Conservation (phyloP, 2,329 filamentous ascomycete genomes). For the Alternaria sp. region DNA sequence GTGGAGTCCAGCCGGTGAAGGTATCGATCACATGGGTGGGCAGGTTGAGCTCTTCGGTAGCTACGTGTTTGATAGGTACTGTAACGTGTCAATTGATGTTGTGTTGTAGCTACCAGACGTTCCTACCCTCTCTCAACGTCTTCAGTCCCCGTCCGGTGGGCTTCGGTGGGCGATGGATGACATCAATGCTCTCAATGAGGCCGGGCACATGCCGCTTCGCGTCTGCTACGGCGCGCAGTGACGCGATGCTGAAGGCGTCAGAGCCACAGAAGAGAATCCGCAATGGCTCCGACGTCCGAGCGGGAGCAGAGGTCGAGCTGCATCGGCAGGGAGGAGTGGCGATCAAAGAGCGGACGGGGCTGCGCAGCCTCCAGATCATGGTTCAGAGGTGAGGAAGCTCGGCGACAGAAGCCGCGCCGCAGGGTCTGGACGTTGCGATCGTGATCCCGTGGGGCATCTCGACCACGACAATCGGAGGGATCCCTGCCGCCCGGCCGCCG, state of each 20-base stretch:
- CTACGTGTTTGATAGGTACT: constrained; percentile 73
- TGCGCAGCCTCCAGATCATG: constrained; percentile 25
- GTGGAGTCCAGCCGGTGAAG: constrained; percentile 75
- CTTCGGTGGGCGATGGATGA: constrained; percentile 82
- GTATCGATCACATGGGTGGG: constrained; percentile 77
- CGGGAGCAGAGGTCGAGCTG: constrained; percentile 15
- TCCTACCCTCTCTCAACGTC: constrained; percentile 67
- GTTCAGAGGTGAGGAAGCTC: constrained; percentile 7
- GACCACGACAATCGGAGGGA: constrained; percentile 2
- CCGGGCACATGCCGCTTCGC: constrained; percentile 56
- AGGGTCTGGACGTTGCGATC: constrained; percentile 8
- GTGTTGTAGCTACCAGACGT: background rate
- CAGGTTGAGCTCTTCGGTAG: constrained; percentile 69
- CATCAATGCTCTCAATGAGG: constrained; percentile 73
- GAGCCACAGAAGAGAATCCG: constrained; percentile 93
- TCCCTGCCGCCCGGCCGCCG: constrained; percentile 2
- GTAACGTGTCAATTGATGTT: constrained; percentile 17
- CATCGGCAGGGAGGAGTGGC: constrained; percentile 9
- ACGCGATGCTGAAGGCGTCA: constrained; percentile 84
- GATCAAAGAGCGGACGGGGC: constrained; percentile 27
- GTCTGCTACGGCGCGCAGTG: constrained; percentile 70
- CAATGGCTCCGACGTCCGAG: constrained; percentile 60
- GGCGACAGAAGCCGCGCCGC: constrained; percentile 7
- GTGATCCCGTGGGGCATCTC: constrained; percentile 16
- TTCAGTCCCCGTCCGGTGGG: constrained; percentile 77